Evolutionary conservation across 352 stramenopile genomes (phyloP), one percentile per base, ranked within the genome.

Genomic region (Globisporangium barbulae): DNA sequence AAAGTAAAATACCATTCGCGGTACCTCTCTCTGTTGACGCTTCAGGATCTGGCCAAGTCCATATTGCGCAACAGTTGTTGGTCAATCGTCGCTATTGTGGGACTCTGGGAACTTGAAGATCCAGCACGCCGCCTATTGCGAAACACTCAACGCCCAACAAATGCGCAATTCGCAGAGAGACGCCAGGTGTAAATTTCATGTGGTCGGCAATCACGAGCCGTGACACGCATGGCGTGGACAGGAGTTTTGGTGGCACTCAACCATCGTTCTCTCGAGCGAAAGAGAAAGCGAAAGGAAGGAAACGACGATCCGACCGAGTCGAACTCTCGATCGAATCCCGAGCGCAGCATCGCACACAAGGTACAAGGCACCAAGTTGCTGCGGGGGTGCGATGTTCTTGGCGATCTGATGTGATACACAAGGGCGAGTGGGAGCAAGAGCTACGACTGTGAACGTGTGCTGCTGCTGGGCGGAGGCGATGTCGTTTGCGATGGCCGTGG

Each of bases 211-310:
- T 5, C 17, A 31, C 5, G 21, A 12, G 41, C 7, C 10, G 41
- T 61, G 55, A 62, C 56, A 62, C 56, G 56, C 56, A 62, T 41
- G 56, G 28, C 56, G 56, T 62, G 56, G 56, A 62, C 19, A 39
- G 19, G 3, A 15, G 21, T 28, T 62, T 62, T 62, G 56, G 44
- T 31, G 54, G 22, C 25, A 10, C 12, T 21, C 12, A 28, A 28
- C n/a, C n/a, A n/a, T 21, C n/a, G 30, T 28, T 56, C 10, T n/a
- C n/a, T 8, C n/a, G 30, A 52, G 5, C 45, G 8, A 30, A 9
- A 39, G 6, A 41, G 31, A 58, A n/a, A n/a, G 22, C 25, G 30
- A 22, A 54, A 17, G 45, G 37, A 44, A 58, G 6, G 50, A 35
- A 35, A 22, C 15, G 33, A 31, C 49, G 48, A 25, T 39, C 28